A percentile compares a stretch with the other conserved stretches of the same genome.
phyloP scores from a whole-genome alignment of 768 basidiomycete species.

The Naganishia friedmannii region DNA sequence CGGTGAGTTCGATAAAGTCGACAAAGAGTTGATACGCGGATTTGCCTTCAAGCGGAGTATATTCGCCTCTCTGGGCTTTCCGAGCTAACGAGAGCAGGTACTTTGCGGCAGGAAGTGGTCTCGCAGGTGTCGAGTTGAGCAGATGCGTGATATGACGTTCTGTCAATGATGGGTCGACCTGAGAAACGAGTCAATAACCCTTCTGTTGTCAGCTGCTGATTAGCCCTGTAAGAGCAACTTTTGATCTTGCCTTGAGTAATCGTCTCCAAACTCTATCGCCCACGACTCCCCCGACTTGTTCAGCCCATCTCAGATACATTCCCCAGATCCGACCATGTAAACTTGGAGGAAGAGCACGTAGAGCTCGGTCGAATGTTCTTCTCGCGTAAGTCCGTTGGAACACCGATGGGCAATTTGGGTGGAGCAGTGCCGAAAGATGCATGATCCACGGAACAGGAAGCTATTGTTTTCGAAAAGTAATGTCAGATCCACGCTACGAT shows the following conservation, averaged over 20 bases:
- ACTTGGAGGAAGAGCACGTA: slow-evolving; percentile 89
- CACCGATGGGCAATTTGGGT: slow-evolving; percentile 78
- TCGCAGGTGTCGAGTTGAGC: slow-evolving; percentile 65
- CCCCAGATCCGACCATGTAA: slow-evolving; percentile 89
- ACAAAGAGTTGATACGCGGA: slow-evolving; percentile 90
- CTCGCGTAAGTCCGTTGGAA: slow-evolving; percentile 87
- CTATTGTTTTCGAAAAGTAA: slow-evolving; percentile 53
- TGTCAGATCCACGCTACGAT: neutral
- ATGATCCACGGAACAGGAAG: slow-evolving; percentile 91
- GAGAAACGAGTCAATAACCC: neutral
- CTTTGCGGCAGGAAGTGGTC: slow-evolving; percentile 91
- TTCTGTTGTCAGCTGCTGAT: too few species aligned
- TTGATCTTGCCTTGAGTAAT: slow-evolving; percentile 70
- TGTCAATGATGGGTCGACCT: slow-evolving; percentile 54
- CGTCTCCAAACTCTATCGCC: slow-evolving; percentile 70
- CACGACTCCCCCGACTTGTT: slow-evolving; percentile 66
- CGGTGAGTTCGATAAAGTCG: slow-evolving; percentile 88
- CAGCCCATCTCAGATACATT: slow-evolving; percentile 87
- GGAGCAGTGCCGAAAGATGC: slow-evolving; percentile 84
- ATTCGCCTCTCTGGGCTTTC: slow-evolving; percentile 76
- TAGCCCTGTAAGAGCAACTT: neutral
- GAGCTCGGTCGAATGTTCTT: slow-evolving; percentile 85
- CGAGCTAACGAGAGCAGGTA: slow-evolving; percentile 77
- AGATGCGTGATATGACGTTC: slow-evolving; percentile 53
- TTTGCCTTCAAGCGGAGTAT: slow-evolving; percentile 84